A percentile compares a stretch with the other conserved stretches of the same genome.
Conservation (phyloP, 2,329 filamentous ascomycete genomes). For the Paraphoma chrysanthemicola region DNA sequence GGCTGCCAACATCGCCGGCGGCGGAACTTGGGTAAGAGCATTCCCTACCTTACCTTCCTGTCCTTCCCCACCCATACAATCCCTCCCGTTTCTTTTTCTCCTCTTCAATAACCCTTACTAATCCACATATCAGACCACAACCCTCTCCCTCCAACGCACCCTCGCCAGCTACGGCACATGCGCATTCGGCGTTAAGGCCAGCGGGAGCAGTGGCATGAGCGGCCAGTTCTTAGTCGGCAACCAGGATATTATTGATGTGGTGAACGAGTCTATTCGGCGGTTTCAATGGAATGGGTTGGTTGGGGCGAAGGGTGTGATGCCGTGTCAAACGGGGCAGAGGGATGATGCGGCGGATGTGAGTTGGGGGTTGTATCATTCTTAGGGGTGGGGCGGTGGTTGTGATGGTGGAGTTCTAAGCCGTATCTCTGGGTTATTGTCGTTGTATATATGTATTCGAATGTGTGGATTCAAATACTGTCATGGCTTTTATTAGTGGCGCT, state of each 20-base stretch:
- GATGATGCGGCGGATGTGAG: not conserved
- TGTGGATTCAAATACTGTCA: too few species aligned
- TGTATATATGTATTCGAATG: too few species aligned
- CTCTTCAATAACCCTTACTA: not conserved
- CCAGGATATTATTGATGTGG: slow-evolving; percentile 1
- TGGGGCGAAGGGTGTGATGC: not conserved
- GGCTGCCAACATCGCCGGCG: not conserved
- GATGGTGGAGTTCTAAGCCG: not conserved
- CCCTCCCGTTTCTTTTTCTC: too few species aligned
- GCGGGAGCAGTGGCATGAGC: not conserved
- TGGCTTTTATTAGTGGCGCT: too few species aligned
- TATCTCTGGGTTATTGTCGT: too few species aligned
- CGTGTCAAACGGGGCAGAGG: not conserved
- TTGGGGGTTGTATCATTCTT: not conserved
- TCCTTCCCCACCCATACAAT: too few species aligned
- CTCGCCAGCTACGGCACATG: slow-evolving; percentile 11
- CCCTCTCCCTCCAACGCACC: not conserved
- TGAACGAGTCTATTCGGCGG: not conserved
- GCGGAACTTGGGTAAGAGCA: not conserved
- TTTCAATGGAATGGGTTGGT: not conserved
- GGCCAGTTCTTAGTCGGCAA: not conserved
- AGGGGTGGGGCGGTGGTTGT: not conserved
- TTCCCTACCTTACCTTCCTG: not conserved
- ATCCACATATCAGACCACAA: not conserved
- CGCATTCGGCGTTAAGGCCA: slow-evolving; percentile 45